These are phyloP conservation scores for Pseudogymnoascus sp. DNA, from an alignment of 2,329 filamentous ascomycete species.

Conservation along the genomic window DNA sequence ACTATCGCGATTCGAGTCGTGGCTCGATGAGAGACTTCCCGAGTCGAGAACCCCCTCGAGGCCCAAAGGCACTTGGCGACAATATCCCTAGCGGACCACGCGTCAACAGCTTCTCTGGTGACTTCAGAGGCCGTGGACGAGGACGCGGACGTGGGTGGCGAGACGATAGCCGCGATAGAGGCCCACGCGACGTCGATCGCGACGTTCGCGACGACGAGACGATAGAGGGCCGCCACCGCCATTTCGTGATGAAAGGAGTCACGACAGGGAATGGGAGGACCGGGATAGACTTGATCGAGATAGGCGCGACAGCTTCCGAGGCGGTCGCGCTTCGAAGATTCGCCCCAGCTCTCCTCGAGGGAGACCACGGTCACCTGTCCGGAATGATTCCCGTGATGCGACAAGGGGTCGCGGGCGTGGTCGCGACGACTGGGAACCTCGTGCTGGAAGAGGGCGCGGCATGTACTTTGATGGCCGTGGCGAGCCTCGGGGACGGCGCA, in stretches of 20 bases:
- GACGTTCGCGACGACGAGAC: constrained; percentile 52
- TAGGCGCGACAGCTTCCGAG: constrained; percentile 35
- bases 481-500: constrained; percentile 21
- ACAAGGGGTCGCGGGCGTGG: constrained; percentile 48
- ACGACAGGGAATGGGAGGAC: constrained; percentile 45
- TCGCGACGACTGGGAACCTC: constrained; percentile 42
- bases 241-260: constrained; percentile 53
- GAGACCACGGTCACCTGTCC: constrained; percentile 57
- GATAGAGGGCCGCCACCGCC: constrained; percentile 39
- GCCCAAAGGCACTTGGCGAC: constrained; percentile 69
- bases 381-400: constrained; percentile 57
- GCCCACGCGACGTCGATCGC: constrained; percentile 33
- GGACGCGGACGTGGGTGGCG: constrained; percentile 48
- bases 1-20: constrained; percentile 44
- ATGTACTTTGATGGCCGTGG: constrained; percentile 54
- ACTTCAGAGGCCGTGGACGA: constrained; percentile 54
- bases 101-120: constrained; percentile 58
- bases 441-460: constrained; percentile 42
- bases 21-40: constrained; percentile 31
- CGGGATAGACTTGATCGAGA: constrained; percentile 47
- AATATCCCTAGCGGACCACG: constrained; percentile 56
- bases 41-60: constrained; percentile 69
- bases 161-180: constrained; percentile 59
- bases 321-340: constrained; percentile 36
- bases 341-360: constrained; percentile 54